Evolutionary conservation across 2,329 filamentous ascomycete genomes (phyloP).

Genomic region (Sclerotiophoma versabilis): DNA sequence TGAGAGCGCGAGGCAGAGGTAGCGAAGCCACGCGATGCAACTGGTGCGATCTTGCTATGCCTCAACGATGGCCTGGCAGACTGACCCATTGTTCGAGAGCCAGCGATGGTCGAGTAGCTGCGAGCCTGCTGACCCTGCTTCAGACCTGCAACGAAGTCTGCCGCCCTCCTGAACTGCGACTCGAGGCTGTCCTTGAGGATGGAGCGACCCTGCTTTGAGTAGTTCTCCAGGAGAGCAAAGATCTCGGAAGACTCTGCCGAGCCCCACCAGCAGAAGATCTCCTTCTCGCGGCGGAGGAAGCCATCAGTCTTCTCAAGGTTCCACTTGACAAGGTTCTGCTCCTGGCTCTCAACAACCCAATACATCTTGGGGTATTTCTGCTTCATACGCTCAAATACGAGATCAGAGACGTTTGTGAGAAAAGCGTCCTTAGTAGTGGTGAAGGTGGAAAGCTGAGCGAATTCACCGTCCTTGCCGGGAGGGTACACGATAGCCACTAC

Average conservation of each 20-base stretch:
- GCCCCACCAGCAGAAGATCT: constrained; percentile 96
- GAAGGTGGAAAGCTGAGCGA: constrained; percentile 87
- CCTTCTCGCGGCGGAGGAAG: constrained; percentile 82
- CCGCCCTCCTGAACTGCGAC: constrained; percentile 80
- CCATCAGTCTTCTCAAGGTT: constrained; percentile 98
- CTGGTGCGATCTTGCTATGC: constrained; percentile 43
- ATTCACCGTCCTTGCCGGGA: constrained; percentile 67
- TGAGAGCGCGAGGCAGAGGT: constrained; percentile 54
- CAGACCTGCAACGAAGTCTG: constrained; percentile 70
- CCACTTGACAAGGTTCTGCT: constrained; percentile 92
- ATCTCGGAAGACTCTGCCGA: constrained; percentile 83
- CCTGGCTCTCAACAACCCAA: constrained; percentile 96
- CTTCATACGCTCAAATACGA: constrained; percentile 91
- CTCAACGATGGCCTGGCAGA: constrained; percentile 37
- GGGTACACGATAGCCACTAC: constrained; percentile 89
- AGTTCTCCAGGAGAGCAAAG: constrained; percentile 82
- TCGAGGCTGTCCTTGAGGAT: constrained; percentile 93
- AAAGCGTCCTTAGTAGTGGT: constrained; percentile 94
- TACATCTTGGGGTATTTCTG: constrained; percentile 90
- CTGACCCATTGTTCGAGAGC: constrained; percentile 45
- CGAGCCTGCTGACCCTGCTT: constrained; percentile 69
- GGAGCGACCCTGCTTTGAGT: constrained; percentile 78
- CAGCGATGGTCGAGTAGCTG: constrained; percentile 64
- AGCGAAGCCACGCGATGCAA: constrained; percentile 60
- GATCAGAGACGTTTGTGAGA: constrained; percentile 93